A percentile compares a stretch with the other conserved stretches of the same genome.
phyloP scores from a whole-genome alignment of 345 rosid genomes.

The rapeseed (Brassica napus) region Da-Ae NC_063437.1:19643501-19644000 shows the following conservation, averaged over 20 bases:
- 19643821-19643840: constrained; percentile 96
- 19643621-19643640: constrained; percentile 60
- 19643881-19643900: constrained; percentile 44
- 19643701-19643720: constrained; percentile 6
- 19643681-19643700: not conserved
- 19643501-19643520: constrained; percentile 22
- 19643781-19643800: constrained; percentile 97
- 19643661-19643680: constrained; percentile 75
- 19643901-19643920: not conserved
- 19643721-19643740: not conserved
- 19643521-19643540: not conserved
- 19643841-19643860: constrained; percentile 67
- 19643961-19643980: constrained; percentile 69
- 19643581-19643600: constrained; percentile 93
- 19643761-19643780: constrained; percentile 94
- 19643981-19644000: constrained; percentile 80
- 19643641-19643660: constrained; percentile 54
- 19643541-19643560: not conserved
- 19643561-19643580: constrained; percentile 89
- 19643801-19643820: constrained; percentile 94
- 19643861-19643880: constrained; percentile 79
- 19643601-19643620: constrained; percentile 88
- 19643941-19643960: not conserved
- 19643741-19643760: constrained; percentile 39
- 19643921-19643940: not conserved